Conservation (phyloP, 352 stramenopile genomes). For the Stephanocyclus meneghinianus region DNA sequence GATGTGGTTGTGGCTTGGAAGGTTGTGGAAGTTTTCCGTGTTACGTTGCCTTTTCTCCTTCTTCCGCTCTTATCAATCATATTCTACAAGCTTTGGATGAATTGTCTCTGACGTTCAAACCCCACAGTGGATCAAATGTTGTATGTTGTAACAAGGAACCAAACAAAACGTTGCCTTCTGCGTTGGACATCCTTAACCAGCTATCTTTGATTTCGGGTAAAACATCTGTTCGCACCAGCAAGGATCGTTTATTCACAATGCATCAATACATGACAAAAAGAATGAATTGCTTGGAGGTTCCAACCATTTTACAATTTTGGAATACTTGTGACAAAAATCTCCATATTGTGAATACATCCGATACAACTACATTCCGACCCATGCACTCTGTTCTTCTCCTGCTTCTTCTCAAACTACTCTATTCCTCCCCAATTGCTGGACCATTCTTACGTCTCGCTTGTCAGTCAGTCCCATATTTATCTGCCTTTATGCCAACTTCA, state of each 20-base stretch:
- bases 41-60: slow-evolving; percentile 34
- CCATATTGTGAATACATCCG: not conserved
- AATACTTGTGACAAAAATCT: not conserved
- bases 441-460: slow-evolving; percentile 45
- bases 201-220: slow-evolving; percentile 25
- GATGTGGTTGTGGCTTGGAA: slow-evolving; percentile 50
- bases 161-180: slow-evolving; percentile 3
- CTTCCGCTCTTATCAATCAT: slow-evolving; percentile 14
- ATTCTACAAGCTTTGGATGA: slow-evolving; percentile 28
- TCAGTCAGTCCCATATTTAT: slow-evolving; percentile 40
- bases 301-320: slow-evolving; percentile 46
- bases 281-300: slow-evolving; percentile 15
- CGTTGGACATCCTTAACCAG: slow-evolving; percentile 36
- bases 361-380: slow-evolving; percentile 3
- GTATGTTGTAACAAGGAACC: not conserved
- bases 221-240: not conserved
- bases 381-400: slow-evolving; percentile 49
- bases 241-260: slow-evolving; percentile 19
- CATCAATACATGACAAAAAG: slow-evolving; percentile 22
- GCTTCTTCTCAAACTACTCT: slow-evolving; percentile 57
- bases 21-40: slow-evolving; percentile 42
- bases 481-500: slow-evolving; percentile 15
- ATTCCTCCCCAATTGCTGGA: slow-evolving; percentile 37
- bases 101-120: slow-evolving; percentile 5
- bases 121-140: not conserved